Base-by-base conservation (phyloP, 192 early-diverging fungal genomes). In the Backusella parvicylindrica region DNA sequence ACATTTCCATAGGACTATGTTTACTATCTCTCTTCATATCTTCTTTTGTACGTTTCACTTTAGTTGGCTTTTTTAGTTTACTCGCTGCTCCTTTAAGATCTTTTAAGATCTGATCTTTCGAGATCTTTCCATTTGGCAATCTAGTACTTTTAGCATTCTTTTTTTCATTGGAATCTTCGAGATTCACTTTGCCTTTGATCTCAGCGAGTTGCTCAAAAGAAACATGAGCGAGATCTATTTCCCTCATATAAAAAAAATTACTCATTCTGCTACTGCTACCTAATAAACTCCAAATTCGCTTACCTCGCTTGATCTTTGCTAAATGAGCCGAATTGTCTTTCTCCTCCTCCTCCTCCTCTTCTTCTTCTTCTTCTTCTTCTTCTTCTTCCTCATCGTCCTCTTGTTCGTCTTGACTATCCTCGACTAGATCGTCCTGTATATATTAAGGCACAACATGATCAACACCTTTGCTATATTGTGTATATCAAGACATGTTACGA, bases 131-230 rank as follows among this genome's bases (percentile, higher is more conserved):
- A 53, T 37, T 86, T 67, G 66, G 79, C 75, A 21, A 70, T 67
- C 26, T 67, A 50, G 31, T 79, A 66, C 75, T 37, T 71, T 75
- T 80, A 47, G 80, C 79, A 1, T 83, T 75, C 36, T 79, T 77
- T 15, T 84, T 81, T 68, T 85, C 73, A 70, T 87, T 87, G 53
- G 92, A 91, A 38, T 86, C 87, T 66, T 91, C 89, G 74, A 83
- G 83, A 16, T 90, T 91, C 67, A 94, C 78, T 70, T 92, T 91
- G 70, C 88, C 79, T 82, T 95, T 91, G 30, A 95, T 90, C 63
- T 92, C 89, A 64, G 93, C 85, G 28, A 95, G 78, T 71, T 95
- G 88, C 74, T 90, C 91, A 77, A 96, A 96, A 8, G 94, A 89
- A 18, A 95, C 88, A 60, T 92, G 89, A 6, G 93, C 90, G 5